Evolutionary conservation across 805 yeast species (phyloP), one percentile per base, ranked within the genome.

Genomic region (Starmerella sp.): DNA sequence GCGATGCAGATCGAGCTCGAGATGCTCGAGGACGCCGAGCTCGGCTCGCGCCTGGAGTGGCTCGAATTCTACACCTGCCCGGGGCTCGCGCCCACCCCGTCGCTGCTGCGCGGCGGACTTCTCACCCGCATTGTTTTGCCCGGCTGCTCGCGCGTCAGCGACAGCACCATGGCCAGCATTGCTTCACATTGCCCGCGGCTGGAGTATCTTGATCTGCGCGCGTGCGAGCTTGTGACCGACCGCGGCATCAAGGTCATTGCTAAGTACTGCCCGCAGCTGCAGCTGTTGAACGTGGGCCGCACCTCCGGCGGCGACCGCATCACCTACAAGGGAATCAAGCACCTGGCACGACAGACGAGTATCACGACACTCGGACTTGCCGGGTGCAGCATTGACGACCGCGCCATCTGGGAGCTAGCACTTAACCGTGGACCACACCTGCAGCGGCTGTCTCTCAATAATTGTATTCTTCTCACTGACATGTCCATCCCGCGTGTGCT

Each of bases 41-140:
- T 61, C 5, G 79, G 81, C 39, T 72, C 76, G 3, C 70, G 74
- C 44, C 66, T 88, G 45, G 73, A 75, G 60, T 80, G 85, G 84
- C 71, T 89, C 34, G 95, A 89, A 66, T 74, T 88, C 62, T 87
- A 84, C 69, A 84, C 90, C 64, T 88, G 96, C 65, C 91, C 96
- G 6, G 75, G 74, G 46, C 65, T 86, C 34, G 63, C 76, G 7
- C 95, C 95, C 4, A 71, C 81, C 0, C 58, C 70, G 7, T 56
- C 66, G 2, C 72, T 83, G 65, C 70, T 82, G 46, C n/a, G 49
- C 6, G 75, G 76, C 5, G 62, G 72, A 6, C 62, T 64, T 14
- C 65, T 83, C 48, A 69, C 70, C 42, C 71, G 67, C 44, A 63
- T 84, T 39, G 75, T 80, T 1, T 70, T 90, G 5, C 90, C 96